These are phyloP conservation scores for Starmera quercuum DNA, from an alignment of 805 yeast species.

Conservation along the genomic window DNA sequence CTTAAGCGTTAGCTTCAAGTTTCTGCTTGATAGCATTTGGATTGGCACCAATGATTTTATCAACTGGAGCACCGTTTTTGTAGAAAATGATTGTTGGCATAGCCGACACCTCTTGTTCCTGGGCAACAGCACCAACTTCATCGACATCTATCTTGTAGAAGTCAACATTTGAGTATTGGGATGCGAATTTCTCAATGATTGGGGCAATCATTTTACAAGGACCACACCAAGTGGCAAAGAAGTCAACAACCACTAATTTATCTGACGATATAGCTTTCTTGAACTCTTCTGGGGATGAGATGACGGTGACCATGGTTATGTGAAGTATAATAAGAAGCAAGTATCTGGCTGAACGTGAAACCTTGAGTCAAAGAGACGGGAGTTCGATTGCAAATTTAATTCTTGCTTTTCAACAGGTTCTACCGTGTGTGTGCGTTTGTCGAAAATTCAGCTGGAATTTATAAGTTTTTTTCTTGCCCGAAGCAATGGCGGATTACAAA, in stretches of 20 bases:
- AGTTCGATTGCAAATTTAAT: no score
- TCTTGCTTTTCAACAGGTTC: no score
- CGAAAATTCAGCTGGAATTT: no score
- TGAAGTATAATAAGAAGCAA: background rate
- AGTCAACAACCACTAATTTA: conserved; percentile 86
- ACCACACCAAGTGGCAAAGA: conserved; percentile 98
- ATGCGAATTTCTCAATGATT: conserved; percentile 72
- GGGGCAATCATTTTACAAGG: conserved; percentile 99
- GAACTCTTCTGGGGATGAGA: conserved; percentile 53
- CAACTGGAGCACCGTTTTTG: conserved; percentile 75
- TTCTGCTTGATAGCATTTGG: conserved; percentile 75
- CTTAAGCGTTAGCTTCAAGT: conserved; percentile 43
- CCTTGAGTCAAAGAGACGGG: no score
- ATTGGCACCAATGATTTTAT: conserved; percentile 85
- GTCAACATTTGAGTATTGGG: conserved; percentile 51
- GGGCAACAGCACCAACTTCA: conserved; percentile 68
- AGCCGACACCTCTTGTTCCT: conserved; percentile 49
- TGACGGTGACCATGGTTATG: conserved; percentile 44
- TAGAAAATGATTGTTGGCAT: conserved; percentile 69
- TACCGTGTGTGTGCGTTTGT: no score
- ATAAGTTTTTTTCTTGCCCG: no score
- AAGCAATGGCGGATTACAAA: no score
- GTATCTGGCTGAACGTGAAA: no score
- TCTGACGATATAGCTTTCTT: conserved; percentile 50
- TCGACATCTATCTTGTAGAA: conserved; percentile 94